phyloP scores from a whole-genome alignment of 2,329 filamentous ascomycete genomes.

The Plectosphaerella sp. region DNA sequence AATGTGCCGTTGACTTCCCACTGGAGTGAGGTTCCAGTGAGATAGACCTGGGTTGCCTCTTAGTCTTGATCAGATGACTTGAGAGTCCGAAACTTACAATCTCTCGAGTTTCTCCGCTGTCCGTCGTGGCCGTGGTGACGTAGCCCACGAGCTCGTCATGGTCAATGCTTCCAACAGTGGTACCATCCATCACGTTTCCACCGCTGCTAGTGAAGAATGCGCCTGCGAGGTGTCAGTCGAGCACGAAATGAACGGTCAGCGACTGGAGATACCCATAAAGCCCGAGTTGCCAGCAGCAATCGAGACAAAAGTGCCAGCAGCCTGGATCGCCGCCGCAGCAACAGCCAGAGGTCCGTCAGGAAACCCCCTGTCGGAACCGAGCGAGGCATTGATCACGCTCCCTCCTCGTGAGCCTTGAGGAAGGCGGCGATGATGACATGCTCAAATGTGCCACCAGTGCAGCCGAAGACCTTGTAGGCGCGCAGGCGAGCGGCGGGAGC shows the following conservation, averaged over 20 bases:
- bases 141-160: too few relatives aligned
- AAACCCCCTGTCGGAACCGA: constrained; percentile 19
- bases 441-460: constrained; percentile 11
- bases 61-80: too few relatives aligned
- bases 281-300: constrained; percentile 4
- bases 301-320: constrained; percentile 1
- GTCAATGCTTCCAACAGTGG: constrained; percentile 3
- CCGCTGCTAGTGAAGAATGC: too few relatives aligned
- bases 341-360: constrained; percentile 7
- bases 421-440: constrained; percentile 12
- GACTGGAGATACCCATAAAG: constrained; percentile 2
- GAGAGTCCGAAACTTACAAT: too few relatives aligned
- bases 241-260: neutral
- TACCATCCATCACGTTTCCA: neutral
- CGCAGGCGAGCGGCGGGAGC: constrained; percentile 34
- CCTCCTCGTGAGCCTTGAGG: too few relatives aligned
- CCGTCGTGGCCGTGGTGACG: too few relatives aligned
- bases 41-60: too few relatives aligned
- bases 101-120: too few relatives aligned
- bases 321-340: neutral
- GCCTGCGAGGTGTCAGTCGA: neutral
- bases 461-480: constrained; percentile 31
- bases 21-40: too few relatives aligned
- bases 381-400: constrained; percentile 25
- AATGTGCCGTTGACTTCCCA: too few relatives aligned